Percentiles rank a stretch among this genome's conserved stretches.
Conservation (phyloP, 2,329 filamentous ascomycete genomes). For the Beauveria pseudobassiana region DNA sequence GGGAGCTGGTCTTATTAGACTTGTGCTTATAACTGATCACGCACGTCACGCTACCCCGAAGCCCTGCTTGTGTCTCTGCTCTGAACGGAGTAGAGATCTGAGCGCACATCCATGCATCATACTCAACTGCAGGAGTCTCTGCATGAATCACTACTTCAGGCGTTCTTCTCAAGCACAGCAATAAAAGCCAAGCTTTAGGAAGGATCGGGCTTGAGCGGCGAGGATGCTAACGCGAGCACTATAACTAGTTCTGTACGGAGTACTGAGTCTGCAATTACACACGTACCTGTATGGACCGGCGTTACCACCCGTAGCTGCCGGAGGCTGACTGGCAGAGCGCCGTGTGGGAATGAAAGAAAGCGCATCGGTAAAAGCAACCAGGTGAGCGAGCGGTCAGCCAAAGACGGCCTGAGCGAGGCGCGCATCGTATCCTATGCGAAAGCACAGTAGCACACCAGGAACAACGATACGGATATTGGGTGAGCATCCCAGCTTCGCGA, state of each 20-base stretch:
- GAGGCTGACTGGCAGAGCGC: background rate
- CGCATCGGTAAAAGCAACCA: background rate
- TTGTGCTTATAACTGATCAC: too few species aligned
- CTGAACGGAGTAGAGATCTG: background rate
- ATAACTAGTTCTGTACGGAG: background rate
- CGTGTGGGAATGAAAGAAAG: background rate
- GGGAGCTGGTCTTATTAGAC: too few species aligned
- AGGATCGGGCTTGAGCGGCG: background rate
- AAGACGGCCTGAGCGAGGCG: background rate
- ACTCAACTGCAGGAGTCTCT: background rate
- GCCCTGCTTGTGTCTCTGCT: too few species aligned
- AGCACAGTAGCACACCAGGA: background rate
- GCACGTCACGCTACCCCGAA: too few species aligned
- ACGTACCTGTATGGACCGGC: background rate
- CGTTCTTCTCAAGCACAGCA: background rate
- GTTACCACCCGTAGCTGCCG: background rate
- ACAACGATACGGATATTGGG: too few species aligned
- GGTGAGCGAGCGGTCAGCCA: background rate
- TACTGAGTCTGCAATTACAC: too few species aligned
- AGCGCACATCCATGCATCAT: background rate
- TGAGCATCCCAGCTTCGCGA: background rate
- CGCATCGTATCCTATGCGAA: background rate
- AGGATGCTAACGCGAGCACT: conserved; percentile 2
- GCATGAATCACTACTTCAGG: background rate
- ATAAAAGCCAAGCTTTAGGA: background rate